phyloP scores from a whole-genome alignment of 164 flowering plant genomes.

The Tinospora cordifolia region DNA sequence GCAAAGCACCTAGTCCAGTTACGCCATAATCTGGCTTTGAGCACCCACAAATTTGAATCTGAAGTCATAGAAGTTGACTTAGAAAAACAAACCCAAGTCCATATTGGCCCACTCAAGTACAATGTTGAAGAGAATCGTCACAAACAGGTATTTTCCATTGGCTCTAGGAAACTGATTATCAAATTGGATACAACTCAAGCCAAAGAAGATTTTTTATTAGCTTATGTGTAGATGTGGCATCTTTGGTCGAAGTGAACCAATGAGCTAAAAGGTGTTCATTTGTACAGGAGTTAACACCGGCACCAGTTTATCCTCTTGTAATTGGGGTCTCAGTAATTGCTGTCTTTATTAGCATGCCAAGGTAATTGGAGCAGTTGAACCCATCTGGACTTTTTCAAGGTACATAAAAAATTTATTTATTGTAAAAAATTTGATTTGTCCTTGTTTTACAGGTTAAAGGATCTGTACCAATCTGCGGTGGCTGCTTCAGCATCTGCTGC shows the following conservation, averaged over 20 bases:
- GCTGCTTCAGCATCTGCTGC: conserved; percentile 38
- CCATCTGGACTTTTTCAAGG: background rate
- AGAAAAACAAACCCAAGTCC: conserved; percentile 58
- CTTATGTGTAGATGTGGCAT: background rate
- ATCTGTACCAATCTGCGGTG: conserved; percentile 44
- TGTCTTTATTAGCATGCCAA: conserved; percentile 74
- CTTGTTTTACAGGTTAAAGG: conserved; percentile 52
- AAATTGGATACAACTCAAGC: background rate
- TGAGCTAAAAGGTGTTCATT: background rate
- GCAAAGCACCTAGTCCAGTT: conserved; percentile 76
- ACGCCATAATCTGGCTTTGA: conserved; percentile 42
- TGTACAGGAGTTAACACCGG: conserved; percentile 82
- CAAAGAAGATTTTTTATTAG: background rate
- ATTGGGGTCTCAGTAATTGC: conserved; percentile 65
- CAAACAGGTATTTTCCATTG: conserved; percentile 56
- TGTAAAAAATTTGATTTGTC: background rate
- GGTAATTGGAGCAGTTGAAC: conserved; percentile 30
- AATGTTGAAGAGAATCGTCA: conserved; percentile 53
- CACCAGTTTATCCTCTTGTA: conserved; percentile 79
- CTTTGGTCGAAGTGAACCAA: background rate
- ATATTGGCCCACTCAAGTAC: conserved; percentile 80
- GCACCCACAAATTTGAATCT: conserved; percentile 56
- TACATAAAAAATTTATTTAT: background rate
- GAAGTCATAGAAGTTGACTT: conserved; percentile 80
- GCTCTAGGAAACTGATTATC: background rate